Conservation (phyloP, 352 stramenopile species). For the Globisporangium solare region DNA sequence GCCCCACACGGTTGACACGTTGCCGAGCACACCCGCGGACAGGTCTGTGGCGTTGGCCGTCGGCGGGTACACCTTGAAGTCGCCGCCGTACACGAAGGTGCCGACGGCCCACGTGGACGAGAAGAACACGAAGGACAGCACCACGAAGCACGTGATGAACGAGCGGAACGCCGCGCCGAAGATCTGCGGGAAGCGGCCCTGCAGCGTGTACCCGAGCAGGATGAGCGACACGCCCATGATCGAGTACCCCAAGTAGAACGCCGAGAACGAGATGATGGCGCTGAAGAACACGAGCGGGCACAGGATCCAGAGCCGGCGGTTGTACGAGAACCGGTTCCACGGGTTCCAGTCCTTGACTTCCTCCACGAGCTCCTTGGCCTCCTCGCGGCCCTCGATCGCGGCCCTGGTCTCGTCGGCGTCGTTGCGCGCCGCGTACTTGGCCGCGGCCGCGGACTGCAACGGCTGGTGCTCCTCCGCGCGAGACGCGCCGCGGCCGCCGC, state of each 20-base stretch:
- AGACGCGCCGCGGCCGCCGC: neutral
- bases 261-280: slow-evolving; percentile 78
- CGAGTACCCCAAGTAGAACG: slow-evolving; percentile 75
- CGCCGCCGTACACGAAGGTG: slow-evolving; percentile 80
- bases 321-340: slow-evolving; percentile 78
- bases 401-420: slow-evolving; percentile 59
- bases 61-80: slow-evolving; percentile 78
- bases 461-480: slow-evolving; percentile 20
- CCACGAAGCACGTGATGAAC: slow-evolving; percentile 82
- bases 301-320: slow-evolving; percentile 58
- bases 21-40: slow-evolving; percentile 18
- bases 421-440: slow-evolving; percentile 5
- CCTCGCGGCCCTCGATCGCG: slow-evolving; percentile 55
- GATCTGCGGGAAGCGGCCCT: slow-evolving; percentile 74
- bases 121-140: slow-evolving; percentile 86
- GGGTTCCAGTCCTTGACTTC: slow-evolving; percentile 56
- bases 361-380: slow-evolving; percentile 37
- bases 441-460: slow-evolving; percentile 11
- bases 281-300: slow-evolving; percentile 63
- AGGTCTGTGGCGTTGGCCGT: slow-evolving; percentile 9
- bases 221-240: slow-evolving; percentile 84
- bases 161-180: slow-evolving; percentile 84
- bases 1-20: slow-evolving; percentile 33
- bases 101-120: slow-evolving; percentile 83
- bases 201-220: slow-evolving; percentile 71